These are phyloP conservation scores for Polymyxa betae DNA, from an alignment of 208 protist species.

Conservation along the genomic window DNA sequence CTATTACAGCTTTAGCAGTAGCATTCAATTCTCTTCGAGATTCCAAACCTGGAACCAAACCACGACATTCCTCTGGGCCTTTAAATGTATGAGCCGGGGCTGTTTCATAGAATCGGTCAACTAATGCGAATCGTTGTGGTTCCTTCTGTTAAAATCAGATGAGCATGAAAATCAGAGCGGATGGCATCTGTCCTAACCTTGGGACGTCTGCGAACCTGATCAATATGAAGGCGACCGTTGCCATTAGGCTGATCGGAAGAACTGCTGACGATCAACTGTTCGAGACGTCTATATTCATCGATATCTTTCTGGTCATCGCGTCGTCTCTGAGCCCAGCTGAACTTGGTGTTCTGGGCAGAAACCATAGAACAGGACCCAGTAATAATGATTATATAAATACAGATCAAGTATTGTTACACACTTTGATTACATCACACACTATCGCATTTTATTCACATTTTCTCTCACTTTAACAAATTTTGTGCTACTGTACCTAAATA, in stretches of 20 bases:
- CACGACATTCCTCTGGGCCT: background rate
- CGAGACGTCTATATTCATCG: background rate
- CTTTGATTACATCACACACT: too few relatives aligned
- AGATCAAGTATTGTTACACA: too few relatives aligned
- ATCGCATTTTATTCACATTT: too few relatives aligned
- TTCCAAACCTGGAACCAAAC: conserved; percentile 32
- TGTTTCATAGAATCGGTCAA: conserved; percentile 23
- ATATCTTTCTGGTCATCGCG: background rate
- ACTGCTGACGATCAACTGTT: background rate
- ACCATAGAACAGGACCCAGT: too few relatives aligned
- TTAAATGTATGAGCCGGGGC: background rate
- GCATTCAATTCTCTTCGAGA: conserved; percentile 21
- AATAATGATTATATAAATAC: too few relatives aligned
- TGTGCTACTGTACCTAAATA: too few relatives aligned
- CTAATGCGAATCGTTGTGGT: background rate
- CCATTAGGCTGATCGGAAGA: background rate
- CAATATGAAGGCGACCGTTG: background rate
- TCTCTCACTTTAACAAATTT: too few relatives aligned
- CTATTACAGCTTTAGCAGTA: background rate
- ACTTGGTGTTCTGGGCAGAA: too few relatives aligned
- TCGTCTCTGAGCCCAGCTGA: conserved; percentile 38
- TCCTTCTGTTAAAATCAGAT: background rate
- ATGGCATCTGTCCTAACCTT: background rate
- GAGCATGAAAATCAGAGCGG: background rate
- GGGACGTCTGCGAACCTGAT: background rate